A percentile compares a stretch with the other conserved stretches of the same genome.
Conservation (phyloP, 2,329 filamentous ascomycete species). For the Aureobasidium uvarum region DNA sequence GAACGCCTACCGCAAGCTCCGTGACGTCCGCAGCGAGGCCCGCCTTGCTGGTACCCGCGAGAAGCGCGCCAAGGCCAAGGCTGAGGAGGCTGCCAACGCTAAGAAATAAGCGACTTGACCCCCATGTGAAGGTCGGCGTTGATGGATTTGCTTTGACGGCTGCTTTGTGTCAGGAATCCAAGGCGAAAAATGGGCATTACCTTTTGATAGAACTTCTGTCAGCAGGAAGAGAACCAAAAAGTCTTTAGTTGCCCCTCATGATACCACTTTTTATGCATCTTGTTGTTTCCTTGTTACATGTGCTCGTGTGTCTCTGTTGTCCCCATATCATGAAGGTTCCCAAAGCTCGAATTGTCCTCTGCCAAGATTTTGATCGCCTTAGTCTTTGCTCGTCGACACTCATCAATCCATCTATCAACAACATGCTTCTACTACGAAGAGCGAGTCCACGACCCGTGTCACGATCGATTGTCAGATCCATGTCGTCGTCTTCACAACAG, state of each 20-base stretch:
- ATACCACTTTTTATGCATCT: slow-evolving; percentile 26
- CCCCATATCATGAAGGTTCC: neutral
- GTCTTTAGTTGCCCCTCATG: slow-evolving; percentile 28
- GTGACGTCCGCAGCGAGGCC: slow-evolving; percentile 78
- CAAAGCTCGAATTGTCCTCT: neutral
- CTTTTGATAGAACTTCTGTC: slow-evolving; percentile 25
- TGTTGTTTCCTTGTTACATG: neutral
- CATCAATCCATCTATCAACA: neutral
- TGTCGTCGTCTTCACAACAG: slow-evolving; percentile 1
- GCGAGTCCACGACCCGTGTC: neutral
- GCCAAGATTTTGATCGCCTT: slow-evolving; percentile 3
- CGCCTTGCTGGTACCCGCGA: slow-evolving; percentile 79
- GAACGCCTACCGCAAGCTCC: slow-evolving; percentile 82
- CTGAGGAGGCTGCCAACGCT: slow-evolving; percentile 70
- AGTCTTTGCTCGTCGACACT: neutral
- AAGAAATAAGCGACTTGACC: slow-evolving; percentile 67
- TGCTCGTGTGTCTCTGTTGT: neutral
- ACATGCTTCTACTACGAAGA: neutral
- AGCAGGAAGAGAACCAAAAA: slow-evolving; percentile 25
- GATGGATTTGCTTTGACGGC: slow-evolving; percentile 26
- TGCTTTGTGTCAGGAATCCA: slow-evolving; percentile 22
- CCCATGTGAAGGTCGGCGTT: slow-evolving; percentile 17
- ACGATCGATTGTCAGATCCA: neutral
- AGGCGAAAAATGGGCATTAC: slow-evolving; percentile 11
- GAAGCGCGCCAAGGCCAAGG: slow-evolving; percentile 89